Evolutionary conservation across 805 yeast species (phyloP).

Genomic region (Sugiyamaella americana): DNA sequence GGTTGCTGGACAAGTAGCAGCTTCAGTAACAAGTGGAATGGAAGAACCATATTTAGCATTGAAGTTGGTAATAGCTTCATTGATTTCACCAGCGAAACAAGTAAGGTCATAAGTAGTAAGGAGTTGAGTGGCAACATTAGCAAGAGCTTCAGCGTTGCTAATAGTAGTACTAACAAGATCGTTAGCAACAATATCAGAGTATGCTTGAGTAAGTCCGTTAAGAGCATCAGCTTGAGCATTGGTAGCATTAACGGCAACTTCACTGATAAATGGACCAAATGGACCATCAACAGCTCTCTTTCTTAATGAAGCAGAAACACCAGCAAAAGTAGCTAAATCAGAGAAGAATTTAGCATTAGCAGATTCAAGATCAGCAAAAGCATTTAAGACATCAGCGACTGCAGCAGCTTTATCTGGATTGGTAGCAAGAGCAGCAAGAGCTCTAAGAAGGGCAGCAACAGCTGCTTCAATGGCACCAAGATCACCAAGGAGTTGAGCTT

Average conservation of each 20-base stretch:
- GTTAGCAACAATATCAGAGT: constrained; percentile 3
- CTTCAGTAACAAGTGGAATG: constrained; percentile 1
- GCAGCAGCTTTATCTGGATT: neutral
- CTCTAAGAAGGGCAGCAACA: neutral
- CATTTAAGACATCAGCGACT: constrained; percentile 8
- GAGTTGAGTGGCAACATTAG: constrained; percentile 15
- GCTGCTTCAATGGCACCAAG: constrained; percentile 1
- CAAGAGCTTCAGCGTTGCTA: constrained; percentile 2
- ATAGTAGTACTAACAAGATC: neutral
- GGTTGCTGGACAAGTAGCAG: constrained; percentile 2
- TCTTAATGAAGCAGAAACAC: constrained; percentile 18
- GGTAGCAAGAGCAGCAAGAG: neutral
- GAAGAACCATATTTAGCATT: constrained; percentile 7
- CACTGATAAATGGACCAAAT: neutral
- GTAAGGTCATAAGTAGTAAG: neutral
- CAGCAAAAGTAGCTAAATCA: constrained; percentile 22
- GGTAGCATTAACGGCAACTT: neutral
- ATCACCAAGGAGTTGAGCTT: neutral
- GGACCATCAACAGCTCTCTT: neutral
- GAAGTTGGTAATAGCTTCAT: constrained; percentile 10
- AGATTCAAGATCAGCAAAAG: constrained; percentile 11
- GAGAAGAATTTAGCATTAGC: constrained; percentile 19
- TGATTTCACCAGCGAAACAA: constrained; percentile 1
- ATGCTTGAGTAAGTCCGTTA: neutral
- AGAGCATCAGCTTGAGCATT: neutral